Evolutionary conservation across 129 eudicot species (phyloP).

Genomic region (Helianthus tuberosus): DNA sequence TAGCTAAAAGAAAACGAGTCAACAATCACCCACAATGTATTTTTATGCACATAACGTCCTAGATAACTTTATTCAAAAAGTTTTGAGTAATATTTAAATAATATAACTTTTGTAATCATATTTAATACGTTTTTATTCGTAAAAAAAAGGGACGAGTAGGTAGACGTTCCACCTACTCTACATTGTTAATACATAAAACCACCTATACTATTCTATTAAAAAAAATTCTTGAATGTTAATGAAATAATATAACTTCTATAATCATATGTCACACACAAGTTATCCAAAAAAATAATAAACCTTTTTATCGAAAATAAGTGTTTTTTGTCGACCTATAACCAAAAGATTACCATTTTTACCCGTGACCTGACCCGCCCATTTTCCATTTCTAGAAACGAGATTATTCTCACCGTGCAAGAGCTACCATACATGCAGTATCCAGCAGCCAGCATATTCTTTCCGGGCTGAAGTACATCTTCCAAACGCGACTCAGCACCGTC

Average conservation of each 20-base stretch:
- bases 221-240: not conserved
- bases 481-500: conserved; percentile 61
- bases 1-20: not conserved
- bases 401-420: conserved; percentile 83
- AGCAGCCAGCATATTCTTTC: conserved; percentile 91
- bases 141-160: too few species aligned
- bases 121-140: too few species aligned
- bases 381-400: not conserved
- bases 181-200: not conserved
- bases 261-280: not conserved
- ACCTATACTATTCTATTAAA: not conserved
- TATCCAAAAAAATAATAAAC: not conserved
- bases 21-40: not conserved
- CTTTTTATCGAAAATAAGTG: not conserved
- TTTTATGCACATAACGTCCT: too few species aligned
- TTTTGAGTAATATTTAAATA: too few species aligned
- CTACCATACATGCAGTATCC: conserved; percentile 99
- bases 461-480: conserved; percentile 89
- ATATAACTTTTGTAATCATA: too few species aligned
- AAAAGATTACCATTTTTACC: not conserved
- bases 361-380: not conserved
- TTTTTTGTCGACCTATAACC: not conserved
- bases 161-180: too few species aligned
- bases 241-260: not conserved
- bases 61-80: too few species aligned